These are phyloP conservation scores for Babesia bigemina DNA, from an alignment of 169 alveolate genomes.

Conservation along the genomic window DNA sequence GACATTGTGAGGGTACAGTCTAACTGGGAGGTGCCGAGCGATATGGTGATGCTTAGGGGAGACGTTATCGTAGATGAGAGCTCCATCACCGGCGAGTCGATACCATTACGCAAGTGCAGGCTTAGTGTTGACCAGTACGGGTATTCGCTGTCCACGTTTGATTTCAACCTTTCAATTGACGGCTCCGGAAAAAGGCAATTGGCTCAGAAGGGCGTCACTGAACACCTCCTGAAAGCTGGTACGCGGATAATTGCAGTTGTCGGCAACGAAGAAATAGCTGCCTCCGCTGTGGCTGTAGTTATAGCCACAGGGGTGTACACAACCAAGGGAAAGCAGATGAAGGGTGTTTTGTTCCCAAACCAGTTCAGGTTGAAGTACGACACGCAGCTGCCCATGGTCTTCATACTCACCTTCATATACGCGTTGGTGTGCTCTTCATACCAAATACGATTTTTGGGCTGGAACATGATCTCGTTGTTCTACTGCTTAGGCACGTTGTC, in stretches of 20 bases:
- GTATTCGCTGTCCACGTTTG: slow-evolving; percentile 62
- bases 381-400: slow-evolving; percentile 79
- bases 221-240: slow-evolving; percentile 75
- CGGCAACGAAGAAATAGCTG: slow-evolving; percentile 70
- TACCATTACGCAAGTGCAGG: slow-evolving; percentile 82
- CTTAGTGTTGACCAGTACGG: slow-evolving; percentile 57
- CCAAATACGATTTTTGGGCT: slow-evolving; percentile 78
- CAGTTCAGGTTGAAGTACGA: slow-evolving; percentile 80
- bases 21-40: slow-evolving; percentile 84
- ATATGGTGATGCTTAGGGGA: slow-evolving; percentile 82
- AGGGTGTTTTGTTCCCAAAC: slow-evolving; percentile 91
- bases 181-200: slow-evolving; percentile 81
- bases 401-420: slow-evolving; percentile 68
- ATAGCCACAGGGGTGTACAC: slow-evolving; percentile 90
- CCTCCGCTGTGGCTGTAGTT: slow-evolving; percentile 84
- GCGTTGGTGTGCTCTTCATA: slow-evolving; percentile 74
- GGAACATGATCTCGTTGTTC: slow-evolving; percentile 83
- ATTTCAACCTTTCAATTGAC: slow-evolving; percentile 71
- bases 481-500: slow-evolving; percentile 83
- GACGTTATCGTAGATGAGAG: slow-evolving; percentile 85
- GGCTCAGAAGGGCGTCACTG: slow-evolving; percentile 66
- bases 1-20: slow-evolving; percentile 77
- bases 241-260: slow-evolving; percentile 73
- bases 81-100: slow-evolving; percentile 87
- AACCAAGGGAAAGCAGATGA: slow-evolving; percentile 90